Evolutionary conservation across 1,284 basidiomycete species (phyloP).

Genomic region (Trametes hirsuta): DNA sequence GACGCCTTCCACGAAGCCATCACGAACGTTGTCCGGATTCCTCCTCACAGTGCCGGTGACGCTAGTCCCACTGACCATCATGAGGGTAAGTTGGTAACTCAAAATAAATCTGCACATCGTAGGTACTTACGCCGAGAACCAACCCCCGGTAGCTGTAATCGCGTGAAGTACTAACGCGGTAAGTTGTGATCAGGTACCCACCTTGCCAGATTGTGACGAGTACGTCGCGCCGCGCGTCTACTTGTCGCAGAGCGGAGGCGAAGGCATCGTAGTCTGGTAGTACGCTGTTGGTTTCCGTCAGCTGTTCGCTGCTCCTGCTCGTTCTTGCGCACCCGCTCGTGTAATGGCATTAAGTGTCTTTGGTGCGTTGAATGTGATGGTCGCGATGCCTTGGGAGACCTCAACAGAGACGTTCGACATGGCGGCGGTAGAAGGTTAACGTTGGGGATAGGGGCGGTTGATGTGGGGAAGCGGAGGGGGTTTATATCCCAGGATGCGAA

Average conservation of each 20-base stretch:
- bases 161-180: not conserved
- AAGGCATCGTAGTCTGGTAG: slow-evolving; percentile 66
- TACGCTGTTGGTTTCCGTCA: not conserved
- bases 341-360: slow-evolving; percentile 63
- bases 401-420: slow-evolving; percentile 43
- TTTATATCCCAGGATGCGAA: not conserved
- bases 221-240: slow-evolving; percentile 65
- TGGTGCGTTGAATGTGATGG: slow-evolving; percentile 68
- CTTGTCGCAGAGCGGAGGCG: slow-evolving; percentile 56
- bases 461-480: not conserved
- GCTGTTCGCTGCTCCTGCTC: not conserved
- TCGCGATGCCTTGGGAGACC: slow-evolving; percentile 63
- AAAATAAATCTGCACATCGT: not conserved
- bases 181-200: slow-evolving; percentile 27
- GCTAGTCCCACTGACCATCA: slow-evolving; percentile 25
- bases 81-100: too few relatives aligned
- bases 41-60: slow-evolving; percentile 8
- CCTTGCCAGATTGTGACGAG: slow-evolving; percentile 71
- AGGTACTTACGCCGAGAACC: slow-evolving; percentile 69
- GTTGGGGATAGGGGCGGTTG: not conserved
- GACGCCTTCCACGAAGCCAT: slow-evolving; percentile 47
- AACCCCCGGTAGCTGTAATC: slow-evolving; percentile 58
- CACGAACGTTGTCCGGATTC: slow-evolving; percentile 37
- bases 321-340: slow-evolving; percentile 45
- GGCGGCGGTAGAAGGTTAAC: not conserved